Percentiles rank a stretch among this genome's conserved stretches.
Conservation (phyloP, 2,329 filamentous ascomycete species). For the Botryosphaeria dothidea region DNA sequence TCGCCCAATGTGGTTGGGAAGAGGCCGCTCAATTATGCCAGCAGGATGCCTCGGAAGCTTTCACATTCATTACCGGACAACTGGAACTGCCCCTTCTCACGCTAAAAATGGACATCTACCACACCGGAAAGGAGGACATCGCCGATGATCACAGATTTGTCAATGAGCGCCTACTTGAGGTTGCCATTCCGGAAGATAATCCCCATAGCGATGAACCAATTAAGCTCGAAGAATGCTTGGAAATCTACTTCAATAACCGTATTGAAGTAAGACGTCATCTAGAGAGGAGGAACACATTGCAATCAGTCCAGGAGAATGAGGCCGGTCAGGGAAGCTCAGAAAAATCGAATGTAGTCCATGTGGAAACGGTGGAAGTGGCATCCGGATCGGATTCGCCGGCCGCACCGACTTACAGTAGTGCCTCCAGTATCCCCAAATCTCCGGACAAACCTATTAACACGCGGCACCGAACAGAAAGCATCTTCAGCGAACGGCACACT, state of each 20-base stretch:
- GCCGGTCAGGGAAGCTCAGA: neutral
- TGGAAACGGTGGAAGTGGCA: conserved; percentile 46
- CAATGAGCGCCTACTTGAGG: conserved; percentile 85
- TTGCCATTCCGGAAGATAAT: conserved; percentile 80
- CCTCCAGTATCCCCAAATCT: conserved; percentile 25
- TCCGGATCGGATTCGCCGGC: conserved; percentile 35
- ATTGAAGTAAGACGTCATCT: conserved; percentile 84
- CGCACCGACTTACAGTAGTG: conserved; percentile 30
- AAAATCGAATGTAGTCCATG: conserved; percentile 32
- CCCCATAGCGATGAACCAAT: conserved; percentile 66
- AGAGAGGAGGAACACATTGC: conserved; percentile 60
- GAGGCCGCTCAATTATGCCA: conserved; percentile 77
- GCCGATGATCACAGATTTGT: conserved; percentile 93
- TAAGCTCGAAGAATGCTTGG: conserved; percentile 85
- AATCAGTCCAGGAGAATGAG: conserved; percentile 42
- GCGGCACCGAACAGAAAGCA: conserved; percentile 49
- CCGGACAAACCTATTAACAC: conserved; percentile 34
- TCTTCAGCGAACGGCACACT: conserved; percentile 49
- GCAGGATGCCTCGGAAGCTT: conserved; percentile 94
- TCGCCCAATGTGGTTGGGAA: conserved; percentile 85
- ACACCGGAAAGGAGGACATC: conserved; percentile 80
- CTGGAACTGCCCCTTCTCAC: conserved; percentile 85
- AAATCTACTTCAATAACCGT: conserved; percentile 91
- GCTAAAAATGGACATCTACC: conserved; percentile 91
- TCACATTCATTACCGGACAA: conserved; percentile 89